These are phyloP conservation scores for Cladorrhinum sp. DNA, from an alignment of 2,329 filamentous ascomycete species.

Conservation along the genomic window DNA sequence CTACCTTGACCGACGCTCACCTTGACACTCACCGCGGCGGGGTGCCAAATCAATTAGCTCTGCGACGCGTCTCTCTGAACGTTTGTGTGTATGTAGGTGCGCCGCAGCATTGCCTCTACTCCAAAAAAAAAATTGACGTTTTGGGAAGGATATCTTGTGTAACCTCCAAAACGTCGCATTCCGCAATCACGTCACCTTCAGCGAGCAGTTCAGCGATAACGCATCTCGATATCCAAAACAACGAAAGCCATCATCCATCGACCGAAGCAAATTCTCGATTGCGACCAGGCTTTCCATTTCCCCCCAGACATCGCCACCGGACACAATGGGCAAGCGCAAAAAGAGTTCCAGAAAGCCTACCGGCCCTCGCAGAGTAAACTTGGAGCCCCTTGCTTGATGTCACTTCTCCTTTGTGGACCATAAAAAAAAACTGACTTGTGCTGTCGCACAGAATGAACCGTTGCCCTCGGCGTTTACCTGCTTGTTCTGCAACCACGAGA, in stretches of 20 bases:
- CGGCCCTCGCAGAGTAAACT: constrained; percentile 73
- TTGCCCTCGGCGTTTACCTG: constrained; percentile 87
- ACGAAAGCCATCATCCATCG: not conserved
- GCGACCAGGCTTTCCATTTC: not conserved
- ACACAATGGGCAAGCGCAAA: constrained; percentile 83
- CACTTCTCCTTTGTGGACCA: not conserved
- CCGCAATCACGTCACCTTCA: not conserved
- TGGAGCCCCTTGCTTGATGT: not conserved
- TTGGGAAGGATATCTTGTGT: not conserved
- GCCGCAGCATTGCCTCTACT: not conserved
- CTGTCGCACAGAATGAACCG: constrained; percentile 56
- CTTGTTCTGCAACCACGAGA: constrained; percentile 98
- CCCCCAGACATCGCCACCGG: not conserved
- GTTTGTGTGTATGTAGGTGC: not conserved
- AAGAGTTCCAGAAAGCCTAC: constrained; percentile 80
- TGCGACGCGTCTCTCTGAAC: not conserved
- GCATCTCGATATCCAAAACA: not conserved
- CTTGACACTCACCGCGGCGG: not conserved
- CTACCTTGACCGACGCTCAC: not conserved
- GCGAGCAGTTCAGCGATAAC: not conserved
- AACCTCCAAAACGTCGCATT: not conserved
- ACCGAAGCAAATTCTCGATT: not conserved
- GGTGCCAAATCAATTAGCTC: not conserved
- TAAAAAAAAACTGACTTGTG: not conserved
- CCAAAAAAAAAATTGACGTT: not conserved